A percentile compares a stretch with the other conserved stretches of the same genome.
Evolutionary conservation across 192 early-diverging fungal species (phyloP).

Genomic region (Dispira parvispora): DNA sequence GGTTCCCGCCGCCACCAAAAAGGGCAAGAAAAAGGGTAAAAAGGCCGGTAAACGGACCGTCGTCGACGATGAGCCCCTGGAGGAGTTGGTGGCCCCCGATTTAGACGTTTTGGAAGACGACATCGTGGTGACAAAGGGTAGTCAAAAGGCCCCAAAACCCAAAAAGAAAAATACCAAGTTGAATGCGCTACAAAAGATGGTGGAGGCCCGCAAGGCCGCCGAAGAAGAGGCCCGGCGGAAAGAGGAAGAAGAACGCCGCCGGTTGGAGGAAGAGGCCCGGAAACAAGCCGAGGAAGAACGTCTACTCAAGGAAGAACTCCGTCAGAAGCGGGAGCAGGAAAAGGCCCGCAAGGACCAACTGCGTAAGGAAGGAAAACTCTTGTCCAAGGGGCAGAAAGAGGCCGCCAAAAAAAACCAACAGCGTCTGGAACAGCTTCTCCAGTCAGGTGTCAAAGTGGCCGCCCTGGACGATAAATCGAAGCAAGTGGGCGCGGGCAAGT

Average conservation of each 20-base stretch:
- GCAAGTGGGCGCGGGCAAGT: constrained; percentile 16
- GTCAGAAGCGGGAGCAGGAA: constrained; percentile 68
- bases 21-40: not conserved
- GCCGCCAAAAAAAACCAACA: constrained; percentile 51
- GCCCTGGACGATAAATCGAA: constrained; percentile 16
- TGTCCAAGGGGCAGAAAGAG: constrained; percentile 85
- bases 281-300: constrained; percentile 56
- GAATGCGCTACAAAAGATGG: constrained; percentile 30
- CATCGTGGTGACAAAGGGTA: no score
- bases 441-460: constrained; percentile 61
- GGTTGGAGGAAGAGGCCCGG: constrained; percentile 45
- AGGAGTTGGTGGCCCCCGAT: no score
- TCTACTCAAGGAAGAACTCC: constrained; percentile 55
- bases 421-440: constrained; percentile 58
- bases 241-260: constrained; percentile 49
- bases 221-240: constrained; percentile 58
- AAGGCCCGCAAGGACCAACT: constrained; percentile 59
- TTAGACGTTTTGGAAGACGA: no score
- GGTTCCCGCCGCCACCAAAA: not conserved
- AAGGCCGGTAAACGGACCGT: not conserved
- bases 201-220: constrained; percentile 53
- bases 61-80: no score
- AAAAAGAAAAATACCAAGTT: constrained; percentile 22
- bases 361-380: constrained; percentile 77
- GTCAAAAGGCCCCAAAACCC: constrained; percentile 13